Evolutionary conservation across 805 yeast species (phyloP).

Genomic region (Suhomyces sp.): DNA sequence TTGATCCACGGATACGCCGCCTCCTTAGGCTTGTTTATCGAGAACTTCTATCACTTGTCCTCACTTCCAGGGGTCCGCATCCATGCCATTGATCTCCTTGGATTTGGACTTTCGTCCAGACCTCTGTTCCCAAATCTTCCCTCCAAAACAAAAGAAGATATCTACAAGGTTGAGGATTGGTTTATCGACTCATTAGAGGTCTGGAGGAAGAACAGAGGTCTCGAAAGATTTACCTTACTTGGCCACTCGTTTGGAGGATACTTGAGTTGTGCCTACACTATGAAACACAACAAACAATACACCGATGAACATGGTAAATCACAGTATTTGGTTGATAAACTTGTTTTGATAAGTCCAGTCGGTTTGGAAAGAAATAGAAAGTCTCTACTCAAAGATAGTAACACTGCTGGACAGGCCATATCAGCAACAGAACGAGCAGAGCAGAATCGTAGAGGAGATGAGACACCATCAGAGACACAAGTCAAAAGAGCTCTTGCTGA

Average conservation of each 20-base stretch:
- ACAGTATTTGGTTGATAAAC: constrained; percentile 32
- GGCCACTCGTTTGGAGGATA: constrained; percentile 50
- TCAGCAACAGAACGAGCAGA: constrained; percentile 8
- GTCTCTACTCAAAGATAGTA: constrained; percentile 20
- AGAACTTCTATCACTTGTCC: constrained; percentile 56
- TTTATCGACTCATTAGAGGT: constrained; percentile 43
- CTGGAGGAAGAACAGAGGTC: constrained; percentile 40
- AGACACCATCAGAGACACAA: too few relatives aligned
- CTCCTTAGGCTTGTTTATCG: constrained; percentile 75
- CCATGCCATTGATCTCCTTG: constrained; percentile 70
- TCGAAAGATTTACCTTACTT: constrained; percentile 35
- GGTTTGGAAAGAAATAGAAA: constrained; percentile 39
- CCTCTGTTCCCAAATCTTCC: constrained; percentile 43
- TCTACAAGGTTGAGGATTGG: constrained; percentile 42
- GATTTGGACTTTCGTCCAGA: constrained; percentile 68
- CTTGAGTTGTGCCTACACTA: constrained; percentile 41
- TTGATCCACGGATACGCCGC: constrained; percentile 94
- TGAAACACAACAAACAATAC: constrained; percentile 36
- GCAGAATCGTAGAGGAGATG: constrained; percentile 20
- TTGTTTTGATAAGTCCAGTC: constrained; percentile 43
- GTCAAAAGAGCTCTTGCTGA: constrained; percentile 14
- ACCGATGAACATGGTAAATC: constrained; percentile 17
- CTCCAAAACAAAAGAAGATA: constrained; percentile 31
- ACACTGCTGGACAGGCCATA: constrained; percentile 8
- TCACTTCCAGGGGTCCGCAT: constrained; percentile 54